Evolutionary conservation across 1,139 yeast genomes (phyloP), one percentile per base, ranked within the genome.

Genomic region (Nakaseomyces bracarensis): DNA sequence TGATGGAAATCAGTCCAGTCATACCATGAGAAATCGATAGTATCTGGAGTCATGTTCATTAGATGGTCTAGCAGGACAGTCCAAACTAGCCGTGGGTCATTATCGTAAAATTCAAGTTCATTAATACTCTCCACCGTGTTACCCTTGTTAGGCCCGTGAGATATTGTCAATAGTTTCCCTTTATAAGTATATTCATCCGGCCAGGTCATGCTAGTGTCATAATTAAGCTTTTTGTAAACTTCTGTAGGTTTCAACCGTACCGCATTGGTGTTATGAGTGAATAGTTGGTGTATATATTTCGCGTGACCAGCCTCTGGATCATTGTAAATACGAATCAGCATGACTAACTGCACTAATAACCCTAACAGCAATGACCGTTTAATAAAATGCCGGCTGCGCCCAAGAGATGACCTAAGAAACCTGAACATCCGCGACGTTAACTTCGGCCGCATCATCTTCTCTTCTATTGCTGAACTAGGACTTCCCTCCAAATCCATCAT

Each of bases 71-170:
- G 43, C 13, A 51, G 44, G 3, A 52, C 52, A 5, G 58, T 46
- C 51, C 57, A 54, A 20, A 43, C 33, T n/a, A 57, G 42, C 15
- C 55, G 41, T 22, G 61, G 61, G 43, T 54, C 60, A 28, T 46
- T 41, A 25, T 57, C 56, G 39, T 57, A 57, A 33, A 49, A 50
- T 18, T 40, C 29, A 23, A 51, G 37, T 1, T 54, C 51, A 18
- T 47, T 47, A 2, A 53, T 43, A 11, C 47, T 39, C 1, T 35
- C 36, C n/a, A 51, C 34, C 13, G 30, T 33, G 13, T 41, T 31
- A 8, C 52, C 52, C 30, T 33, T 44, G 5, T 43, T 29, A 1
- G 50, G 43, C 7, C 58, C 58, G 23, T 38, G 25, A 6, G 36
- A 23, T 3, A 47, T 33, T 16, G 54, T 50, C 37, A 53, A 36